Percentiles rank a stretch among this genome's conserved stretches.
Conservation (phyloP, 2,329 filamentous ascomycete genomes). For the Arthroderma sp. region DNA sequence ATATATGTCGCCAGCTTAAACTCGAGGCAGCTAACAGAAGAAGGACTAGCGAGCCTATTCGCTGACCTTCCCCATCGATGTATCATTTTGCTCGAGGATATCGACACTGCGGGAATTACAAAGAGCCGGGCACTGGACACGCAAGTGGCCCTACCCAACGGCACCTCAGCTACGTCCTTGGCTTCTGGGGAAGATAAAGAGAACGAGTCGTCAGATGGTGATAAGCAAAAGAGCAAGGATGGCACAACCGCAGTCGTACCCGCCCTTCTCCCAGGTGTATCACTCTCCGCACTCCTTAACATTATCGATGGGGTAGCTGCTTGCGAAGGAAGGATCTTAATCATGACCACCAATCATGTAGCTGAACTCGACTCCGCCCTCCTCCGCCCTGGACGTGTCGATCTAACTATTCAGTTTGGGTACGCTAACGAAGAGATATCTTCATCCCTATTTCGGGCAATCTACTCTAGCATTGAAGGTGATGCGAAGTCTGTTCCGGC, state of each 20-base stretch:
- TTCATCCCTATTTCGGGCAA: constrained; percentile 45
- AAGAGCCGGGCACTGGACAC: constrained; percentile 29
- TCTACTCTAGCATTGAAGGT: constrained; percentile 42
- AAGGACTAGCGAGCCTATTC: constrained; percentile 52
- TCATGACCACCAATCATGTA: constrained; percentile 60
- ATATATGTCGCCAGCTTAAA: constrained; percentile 54
- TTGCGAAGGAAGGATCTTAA: constrained; percentile 55
- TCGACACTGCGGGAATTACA: constrained; percentile 59
- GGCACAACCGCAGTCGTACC: constrained; percentile 4
- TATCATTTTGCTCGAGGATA: constrained; percentile 62
- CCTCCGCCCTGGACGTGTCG: constrained; percentile 53
- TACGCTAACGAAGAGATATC: constrained; percentile 47
- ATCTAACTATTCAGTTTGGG: constrained; percentile 36
- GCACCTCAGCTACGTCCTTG: too few species aligned
- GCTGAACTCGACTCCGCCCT: constrained; percentile 53
- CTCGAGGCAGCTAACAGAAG: constrained; percentile 49
- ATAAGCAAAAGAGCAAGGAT: too few species aligned
- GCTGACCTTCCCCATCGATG: constrained; percentile 54
- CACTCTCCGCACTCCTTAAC: constrained; percentile 55
- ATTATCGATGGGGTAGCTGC: constrained; percentile 58
- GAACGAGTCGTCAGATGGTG: too few species aligned
- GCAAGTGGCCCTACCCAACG: not conserved
- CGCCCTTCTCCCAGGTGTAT: constrained; percentile 33
- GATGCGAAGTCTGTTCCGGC: constrained; percentile 9
- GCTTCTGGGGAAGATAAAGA: too few species aligned